Percentiles rank a stretch among this genome's conserved stretches.
Evolutionary conservation across 129 eudicot species (phyloP).

Genomic region (Artemisia tridentata): DNA sequence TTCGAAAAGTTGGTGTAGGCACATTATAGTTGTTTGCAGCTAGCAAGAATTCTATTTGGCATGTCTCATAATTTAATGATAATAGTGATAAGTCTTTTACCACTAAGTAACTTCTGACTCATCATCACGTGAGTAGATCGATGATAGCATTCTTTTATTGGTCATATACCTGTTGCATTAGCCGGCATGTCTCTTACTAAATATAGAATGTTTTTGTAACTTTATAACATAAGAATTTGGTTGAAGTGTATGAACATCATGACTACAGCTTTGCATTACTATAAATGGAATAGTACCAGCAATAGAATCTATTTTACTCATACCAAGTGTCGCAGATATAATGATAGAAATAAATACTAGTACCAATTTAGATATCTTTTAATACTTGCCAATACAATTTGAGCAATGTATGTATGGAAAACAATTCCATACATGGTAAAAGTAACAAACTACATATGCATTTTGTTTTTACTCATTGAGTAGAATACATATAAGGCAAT

Average conservation of each 20-base stretch:
- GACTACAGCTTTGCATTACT: conserved; percentile 30
- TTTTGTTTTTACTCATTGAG: conserved; percentile 21
- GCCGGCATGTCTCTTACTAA: conserved; percentile 14
- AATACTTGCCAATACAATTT: conserved; percentile 16
- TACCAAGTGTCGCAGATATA: conserved; percentile 22
- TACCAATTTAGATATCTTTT: conserved; percentile 3
- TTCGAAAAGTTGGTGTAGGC: too few species aligned
- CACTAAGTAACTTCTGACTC: too few species aligned
- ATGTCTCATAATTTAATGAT: too few species aligned
- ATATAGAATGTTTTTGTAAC: conserved; percentile 14
- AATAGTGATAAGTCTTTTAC: too few species aligned
- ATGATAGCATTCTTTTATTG: conserved; percentile 14
- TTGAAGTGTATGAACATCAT: conserved; percentile 21
- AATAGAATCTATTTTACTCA: conserved; percentile 21
- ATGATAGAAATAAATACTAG: conserved; percentile 18
- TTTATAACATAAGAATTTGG: conserved; percentile 1
- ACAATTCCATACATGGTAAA: conserved; percentile 31
- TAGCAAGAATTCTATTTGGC: too few species aligned
- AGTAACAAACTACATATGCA: conserved; percentile 35
- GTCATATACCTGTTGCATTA: conserved; percentile 24
- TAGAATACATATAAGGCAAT: conserved; percentile 13
- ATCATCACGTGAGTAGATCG: not conserved
- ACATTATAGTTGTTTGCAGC: too few species aligned
- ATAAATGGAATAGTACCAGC: conserved; percentile 19
- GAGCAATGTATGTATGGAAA: conserved; percentile 26